Percentiles rank a stretch among this genome's conserved stretches.
These are phyloP conservation scores for Hura crepitans DNA, from an alignment of 441 rosid species.

Conservation along the genomic window DNA sequence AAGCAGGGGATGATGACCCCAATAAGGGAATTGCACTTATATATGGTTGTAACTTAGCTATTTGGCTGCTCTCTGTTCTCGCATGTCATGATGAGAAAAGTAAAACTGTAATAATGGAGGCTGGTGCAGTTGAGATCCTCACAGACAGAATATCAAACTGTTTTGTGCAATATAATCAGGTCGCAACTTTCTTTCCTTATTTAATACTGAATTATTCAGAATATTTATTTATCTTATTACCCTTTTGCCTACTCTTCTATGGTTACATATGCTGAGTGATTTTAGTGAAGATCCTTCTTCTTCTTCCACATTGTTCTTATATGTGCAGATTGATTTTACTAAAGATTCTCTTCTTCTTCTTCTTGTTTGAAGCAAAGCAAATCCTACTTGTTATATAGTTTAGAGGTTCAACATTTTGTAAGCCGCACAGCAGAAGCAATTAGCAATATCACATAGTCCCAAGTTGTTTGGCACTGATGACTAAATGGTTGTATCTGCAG, in stretches of 20 bases:
- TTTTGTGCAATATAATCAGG: conserved; percentile 74
- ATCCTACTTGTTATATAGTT: conserved; percentile 7
- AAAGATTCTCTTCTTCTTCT: background rate
- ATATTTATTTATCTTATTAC: too few species aligned
- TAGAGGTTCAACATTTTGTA: conserved; percentile 5
- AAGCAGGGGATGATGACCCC: conserved; percentile 44
- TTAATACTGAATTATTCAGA: too few species aligned
- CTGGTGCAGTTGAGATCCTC: conserved; percentile 87
- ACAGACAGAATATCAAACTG: conserved; percentile 69
- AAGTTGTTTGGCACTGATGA: conserved; percentile 7
- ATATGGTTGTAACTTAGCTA: conserved; percentile 72
- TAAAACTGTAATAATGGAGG: conserved; percentile 80
- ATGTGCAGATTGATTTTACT: too few species aligned
- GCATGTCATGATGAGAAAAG: conserved; percentile 87
- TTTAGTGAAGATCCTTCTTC: conserved; percentile 52
- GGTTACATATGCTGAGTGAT: conserved; percentile 59
- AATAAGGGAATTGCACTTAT: conserved; percentile 48
- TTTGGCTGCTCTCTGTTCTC: conserved; percentile 93
- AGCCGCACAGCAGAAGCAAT: background rate
- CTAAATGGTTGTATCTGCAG: conserved; percentile 43
- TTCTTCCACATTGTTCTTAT: too few species aligned
- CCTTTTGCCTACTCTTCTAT: conserved; percentile 15
- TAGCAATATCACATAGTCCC: background rate
- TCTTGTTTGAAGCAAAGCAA: background rate
- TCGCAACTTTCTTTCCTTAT: conserved; percentile 15